A percentile compares a stretch with the other conserved stretches of the same genome.
These are phyloP conservation scores for Micractinium sp. DNA, from an alignment of 139 green algal genomes.

Conservation along the genomic window DNA sequence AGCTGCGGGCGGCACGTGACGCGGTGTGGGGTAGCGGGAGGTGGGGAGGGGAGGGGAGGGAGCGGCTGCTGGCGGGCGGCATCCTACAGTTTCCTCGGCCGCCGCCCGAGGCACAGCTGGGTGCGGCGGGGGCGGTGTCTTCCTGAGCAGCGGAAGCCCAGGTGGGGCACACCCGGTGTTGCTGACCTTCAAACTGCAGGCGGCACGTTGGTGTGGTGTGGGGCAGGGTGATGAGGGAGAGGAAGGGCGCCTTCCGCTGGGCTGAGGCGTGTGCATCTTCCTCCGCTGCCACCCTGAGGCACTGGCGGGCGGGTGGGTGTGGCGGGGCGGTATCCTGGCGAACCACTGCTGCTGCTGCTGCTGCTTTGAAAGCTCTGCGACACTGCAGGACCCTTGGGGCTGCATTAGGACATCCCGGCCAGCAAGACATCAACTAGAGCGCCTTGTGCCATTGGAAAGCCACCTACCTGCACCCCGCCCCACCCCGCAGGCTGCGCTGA, in stretches of 20 bases:
- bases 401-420: too few species aligned
- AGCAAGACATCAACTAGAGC: too few species aligned
- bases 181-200: background rate
- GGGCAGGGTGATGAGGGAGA: too few species aligned
- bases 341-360: background rate
- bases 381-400: too few species aligned
- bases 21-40: background rate
- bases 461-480: background rate
- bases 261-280: background rate
- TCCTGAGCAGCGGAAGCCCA: too few species aligned
- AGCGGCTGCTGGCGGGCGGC: too few species aligned
- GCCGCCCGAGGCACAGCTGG: too few species aligned
- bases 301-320: background rate
- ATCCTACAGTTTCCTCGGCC: too few species aligned
- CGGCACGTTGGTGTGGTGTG: background rate
- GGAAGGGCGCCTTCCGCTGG: too few species aligned
- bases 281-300: background rate
- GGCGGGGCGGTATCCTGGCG: too few species aligned
- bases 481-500: constrained; percentile 60
- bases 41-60: background rate
- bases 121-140: too few species aligned
- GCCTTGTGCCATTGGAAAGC: background rate
- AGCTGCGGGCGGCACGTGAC: background rate
- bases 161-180: too few species aligned
- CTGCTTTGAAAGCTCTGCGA: background rate